Base-by-base conservation (phyloP, 2,329 filamentous ascomycete species). In the Pestalotiopsis sp. region DNA sequence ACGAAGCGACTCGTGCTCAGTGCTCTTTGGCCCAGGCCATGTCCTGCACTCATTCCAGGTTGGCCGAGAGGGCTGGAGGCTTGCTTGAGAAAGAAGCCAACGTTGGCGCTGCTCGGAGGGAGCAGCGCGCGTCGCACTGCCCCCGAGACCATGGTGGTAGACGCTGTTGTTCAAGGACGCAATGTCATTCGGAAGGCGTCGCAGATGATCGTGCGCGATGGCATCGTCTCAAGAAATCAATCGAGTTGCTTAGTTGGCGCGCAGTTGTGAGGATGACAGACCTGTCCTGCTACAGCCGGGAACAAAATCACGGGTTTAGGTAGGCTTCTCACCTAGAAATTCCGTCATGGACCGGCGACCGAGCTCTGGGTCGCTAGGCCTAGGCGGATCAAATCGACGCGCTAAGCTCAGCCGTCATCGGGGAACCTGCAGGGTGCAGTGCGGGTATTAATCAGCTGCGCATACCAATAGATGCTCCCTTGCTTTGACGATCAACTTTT, bases 71-170 rank as follows among this genome's bases (percentile, higher is more conserved):
- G 70, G 59, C 25, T 58, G 62, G 61, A 66, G 68, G 52, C 61
- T 69, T 70, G 70, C 59, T 71, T 67, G 68, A 58, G 71, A 31
- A 66, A 76, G 68, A 56, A 62, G 60, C 69, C 75, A 66, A 78
- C 76, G 76, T 75, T 74, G 71, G 79, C 78, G 73, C 79, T 80
- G 77, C 82, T 80, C 75, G 81, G 82, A 71, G 84, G 84, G 79
- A 85, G 80, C 80, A 86, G 80, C 79, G 80, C 80, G 75, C 82
- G 83, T 74, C 84, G 84, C 75, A 84, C 80, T 76, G 81, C 81
- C 78, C 82, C 84, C 80, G 83, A 81, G 78, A 81, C 82, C 85
- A 87, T 87, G 73, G 74, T 64, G 31, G 38, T 82, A 76, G 70
- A 70, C 68, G 66, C 68, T 66, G 69, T 72, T 73, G 73, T 52